A percentile compares a stretch with the other conserved stretches of the same genome.
These are phyloP conservation scores for Emericellopsis atlantica DNA, from an alignment of 2,329 filamentous ascomycete genomes.

Conservation along the genomic window DNA sequence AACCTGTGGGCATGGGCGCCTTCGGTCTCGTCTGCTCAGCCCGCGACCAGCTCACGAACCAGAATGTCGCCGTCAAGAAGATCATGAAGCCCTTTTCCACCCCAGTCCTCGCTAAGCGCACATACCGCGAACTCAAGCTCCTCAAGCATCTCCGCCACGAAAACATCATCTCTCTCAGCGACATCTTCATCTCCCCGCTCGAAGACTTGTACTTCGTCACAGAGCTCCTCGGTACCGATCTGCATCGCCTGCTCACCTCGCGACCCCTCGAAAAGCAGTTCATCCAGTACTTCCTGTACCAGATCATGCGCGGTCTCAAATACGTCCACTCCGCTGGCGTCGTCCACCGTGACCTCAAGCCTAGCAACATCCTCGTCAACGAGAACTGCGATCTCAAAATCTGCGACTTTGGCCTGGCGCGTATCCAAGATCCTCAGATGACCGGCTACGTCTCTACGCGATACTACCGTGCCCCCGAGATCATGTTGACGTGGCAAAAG, in stretches of 20 bases:
- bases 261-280: constrained; percentile 97
- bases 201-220: constrained; percentile 99
- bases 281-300: constrained; percentile 99
- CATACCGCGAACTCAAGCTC: constrained; percentile 93
- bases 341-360: constrained; percentile 94
- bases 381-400: constrained; percentile 99
- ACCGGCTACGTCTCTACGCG: constrained; percentile 96
- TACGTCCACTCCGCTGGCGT: constrained; percentile 98
- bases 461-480: constrained; percentile 97
- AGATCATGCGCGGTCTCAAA: constrained; percentile 95
- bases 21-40: constrained; percentile 97
- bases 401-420: constrained; percentile 94
- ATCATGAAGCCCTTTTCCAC: constrained; percentile 99
- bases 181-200: constrained; percentile 98
- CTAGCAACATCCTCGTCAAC: constrained; percentile 98
- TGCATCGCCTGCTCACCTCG: constrained; percentile 90
- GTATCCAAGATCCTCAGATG: constrained; percentile 99
- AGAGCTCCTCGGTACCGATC: constrained; percentile 89
- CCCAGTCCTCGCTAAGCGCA: constrained; percentile 94
- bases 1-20: constrained; percentile 97
- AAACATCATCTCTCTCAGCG: constrained; percentile 96
- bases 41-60: constrained; percentile 91
- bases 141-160: constrained; percentile 95
- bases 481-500: constrained; percentile 99
- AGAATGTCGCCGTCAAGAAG: constrained; percentile 98